phyloP scores from a whole-genome alignment of 306 rosid genomes.

The Cicer chorassanicum region DNA sequence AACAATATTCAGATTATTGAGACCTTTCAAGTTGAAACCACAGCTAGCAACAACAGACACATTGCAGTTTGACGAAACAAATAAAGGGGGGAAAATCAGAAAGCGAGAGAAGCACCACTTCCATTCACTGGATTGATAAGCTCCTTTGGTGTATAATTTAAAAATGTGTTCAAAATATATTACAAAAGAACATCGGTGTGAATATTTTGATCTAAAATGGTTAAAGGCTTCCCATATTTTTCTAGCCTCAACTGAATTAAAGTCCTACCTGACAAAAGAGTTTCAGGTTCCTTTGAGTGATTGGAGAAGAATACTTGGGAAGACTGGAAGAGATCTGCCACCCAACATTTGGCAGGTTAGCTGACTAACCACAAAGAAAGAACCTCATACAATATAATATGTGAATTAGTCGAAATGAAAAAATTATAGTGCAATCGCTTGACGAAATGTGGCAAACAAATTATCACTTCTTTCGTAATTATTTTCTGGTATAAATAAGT shows the following conservation, averaged over 20 bases:
- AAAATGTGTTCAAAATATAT: slow-evolving; percentile 25
- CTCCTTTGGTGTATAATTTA: slow-evolving; percentile 5
- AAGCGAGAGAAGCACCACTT: background rate
- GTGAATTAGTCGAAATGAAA: slow-evolving; percentile 2
- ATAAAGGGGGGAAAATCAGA: background rate
- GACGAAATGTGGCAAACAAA: background rate
- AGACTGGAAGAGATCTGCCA: slow-evolving; percentile 77
- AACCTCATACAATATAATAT: slow-evolving; percentile 1
- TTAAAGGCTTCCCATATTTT: background rate
- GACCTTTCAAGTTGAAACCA: slow-evolving; percentile 1
- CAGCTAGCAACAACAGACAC: background rate
- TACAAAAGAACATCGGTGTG: slow-evolving; percentile 3
- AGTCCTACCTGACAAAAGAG: slow-evolving; percentile 68
- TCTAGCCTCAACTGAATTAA: background rate
- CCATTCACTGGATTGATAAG: slow-evolving; percentile 6
- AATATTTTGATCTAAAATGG: background rate
- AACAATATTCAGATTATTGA: background rate
- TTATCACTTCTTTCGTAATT: slow-evolving; percentile 12
- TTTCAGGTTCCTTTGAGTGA: slow-evolving; percentile 82
- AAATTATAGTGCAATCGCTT: slow-evolving; percentile 3
- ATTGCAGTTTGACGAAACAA: background rate
- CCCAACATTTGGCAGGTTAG: slow-evolving; percentile 38
- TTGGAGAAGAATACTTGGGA: slow-evolving; percentile 82
- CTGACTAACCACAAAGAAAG: slow-evolving; percentile 32
- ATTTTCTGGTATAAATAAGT: background rate